A percentile compares a stretch with the other conserved stretches of the same genome.
phyloP scores from a whole-genome alignment of 169 alveolate species.

The Plasmodium coatneyi region DNA sequence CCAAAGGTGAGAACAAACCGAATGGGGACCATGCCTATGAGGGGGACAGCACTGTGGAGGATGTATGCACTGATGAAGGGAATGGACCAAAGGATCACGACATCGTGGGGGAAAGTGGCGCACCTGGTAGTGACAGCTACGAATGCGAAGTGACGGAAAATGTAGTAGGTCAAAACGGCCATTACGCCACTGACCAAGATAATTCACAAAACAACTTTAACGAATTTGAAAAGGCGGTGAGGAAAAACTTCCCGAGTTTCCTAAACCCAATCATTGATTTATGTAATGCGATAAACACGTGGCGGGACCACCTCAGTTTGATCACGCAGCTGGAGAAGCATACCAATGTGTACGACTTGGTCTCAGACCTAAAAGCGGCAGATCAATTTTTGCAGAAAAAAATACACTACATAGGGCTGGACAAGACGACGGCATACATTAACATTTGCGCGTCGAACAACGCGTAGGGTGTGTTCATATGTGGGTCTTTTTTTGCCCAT shows the following conservation, averaged over 20 bases:
- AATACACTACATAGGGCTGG: constrained; percentile 71
- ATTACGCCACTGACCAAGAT: neutral
- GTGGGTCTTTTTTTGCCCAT: neutral
- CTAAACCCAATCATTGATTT: constrained; percentile 59
- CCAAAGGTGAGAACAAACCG: neutral
- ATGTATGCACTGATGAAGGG: neutral
- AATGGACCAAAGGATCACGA: neutral
- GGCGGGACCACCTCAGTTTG: constrained; percentile 68
- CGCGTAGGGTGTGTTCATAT: neutral
- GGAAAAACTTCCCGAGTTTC: constrained; percentile 67
- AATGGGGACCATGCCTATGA: neutral
- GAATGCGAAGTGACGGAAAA: neutral
- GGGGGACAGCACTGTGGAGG: constrained; percentile 4
- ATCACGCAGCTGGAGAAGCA: constrained; percentile 63
- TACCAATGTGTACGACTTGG: constrained; percentile 69
- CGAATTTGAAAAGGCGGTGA: constrained; percentile 64
- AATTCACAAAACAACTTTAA: constrained; percentile 37
- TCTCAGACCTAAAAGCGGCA: constrained; percentile 73
- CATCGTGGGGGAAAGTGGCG: neutral
- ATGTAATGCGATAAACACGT: constrained; percentile 70
- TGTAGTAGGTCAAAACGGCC: neutral
- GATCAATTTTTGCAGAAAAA: constrained; percentile 60
- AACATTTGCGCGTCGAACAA: constrained; percentile 47
- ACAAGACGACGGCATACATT: constrained; percentile 48
- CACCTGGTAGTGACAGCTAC: neutral